A percentile compares a stretch with the other conserved stretches of the same genome.
Evolutionary conservation across 345 rosid genomes (phyloP).

Genomic region (Corymbia maculata): DNA sequence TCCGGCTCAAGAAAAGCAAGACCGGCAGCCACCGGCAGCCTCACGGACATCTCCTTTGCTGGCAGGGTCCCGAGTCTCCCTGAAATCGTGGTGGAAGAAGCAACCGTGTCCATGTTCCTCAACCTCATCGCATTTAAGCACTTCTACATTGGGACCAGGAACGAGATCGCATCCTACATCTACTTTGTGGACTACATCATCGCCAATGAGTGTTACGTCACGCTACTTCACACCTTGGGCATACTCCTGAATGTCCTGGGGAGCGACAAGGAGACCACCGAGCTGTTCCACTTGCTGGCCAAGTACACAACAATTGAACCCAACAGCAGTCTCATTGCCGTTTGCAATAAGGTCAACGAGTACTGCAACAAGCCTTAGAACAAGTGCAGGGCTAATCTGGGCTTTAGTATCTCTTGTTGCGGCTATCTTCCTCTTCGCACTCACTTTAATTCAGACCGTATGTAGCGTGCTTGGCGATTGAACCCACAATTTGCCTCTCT

Average conservation of each 20-base stretch:
- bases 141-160: not conserved
- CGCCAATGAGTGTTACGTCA: conserved; percentile 24
- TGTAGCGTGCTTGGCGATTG: not conserved
- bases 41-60: conserved; percentile 28
- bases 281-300: conserved; percentile 24
- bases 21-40: conserved; percentile 13
- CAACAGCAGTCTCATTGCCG: not conserved
- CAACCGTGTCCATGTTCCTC: conserved; percentile 22
- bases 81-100: conserved; percentile 17
- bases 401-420: not conserved
- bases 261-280: conserved; percentile 31
- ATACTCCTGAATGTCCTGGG: conserved; percentile 34
- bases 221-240: conserved; percentile 21
- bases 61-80: conserved; percentile 25
- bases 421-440: not conserved
- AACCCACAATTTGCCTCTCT: not conserved
- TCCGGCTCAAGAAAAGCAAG: conserved; percentile 22
- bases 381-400: not conserved
- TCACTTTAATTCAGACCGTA: not conserved
- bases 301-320: not conserved
- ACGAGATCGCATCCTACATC: conserved; percentile 1
- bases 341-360: not conserved
- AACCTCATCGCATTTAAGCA: not conserved
- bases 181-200: conserved; percentile 38
- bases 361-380: not conserved